phyloP scores from a whole-genome alignment of 805 yeast species.

The Kodamaea hsintzibuensis region DNA sequence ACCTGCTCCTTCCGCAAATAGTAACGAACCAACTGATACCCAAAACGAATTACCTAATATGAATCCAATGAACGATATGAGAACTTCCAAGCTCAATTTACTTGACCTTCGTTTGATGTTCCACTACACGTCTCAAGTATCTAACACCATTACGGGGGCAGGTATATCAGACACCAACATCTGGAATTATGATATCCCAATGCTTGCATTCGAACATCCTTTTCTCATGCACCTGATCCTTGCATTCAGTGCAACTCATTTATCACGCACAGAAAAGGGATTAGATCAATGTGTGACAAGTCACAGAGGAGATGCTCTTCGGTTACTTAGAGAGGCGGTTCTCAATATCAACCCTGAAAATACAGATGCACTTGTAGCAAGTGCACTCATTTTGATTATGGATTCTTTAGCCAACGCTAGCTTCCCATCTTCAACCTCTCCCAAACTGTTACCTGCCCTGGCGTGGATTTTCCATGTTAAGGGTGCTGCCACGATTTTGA shows the following conservation, averaged over 20 bases:
- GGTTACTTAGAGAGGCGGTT: constrained; percentile 82
- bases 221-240: constrained; percentile 89
- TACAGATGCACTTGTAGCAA: constrained; percentile 91
- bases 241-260: constrained; percentile 91
- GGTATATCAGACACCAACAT: constrained; percentile 84
- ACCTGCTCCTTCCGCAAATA: background rate
- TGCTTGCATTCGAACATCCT: constrained; percentile 83
- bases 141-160: constrained; percentile 85
- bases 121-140: constrained; percentile 82
- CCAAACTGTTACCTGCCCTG: constrained; percentile 76
- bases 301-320: constrained; percentile 85
- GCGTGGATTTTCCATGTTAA: constrained; percentile 98
- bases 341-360: constrained; percentile 79
- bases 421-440: constrained; percentile 48
- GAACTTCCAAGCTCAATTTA: constrained; percentile 49
- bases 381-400: constrained; percentile 85
- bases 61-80: constrained; percentile 11
- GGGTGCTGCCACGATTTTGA: constrained; percentile 93
- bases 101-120: constrained; percentile 80
- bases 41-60: constrained; percentile 22
- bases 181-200: constrained; percentile 87
- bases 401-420: constrained; percentile 93
- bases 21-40: constrained; percentile 14
- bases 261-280: constrained; percentile 73
- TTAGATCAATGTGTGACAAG: constrained; percentile 78